phyloP scores from a whole-genome alignment of 2,329 filamentous ascomycete genomes.

The Scedosporium minutisporum region DNA sequence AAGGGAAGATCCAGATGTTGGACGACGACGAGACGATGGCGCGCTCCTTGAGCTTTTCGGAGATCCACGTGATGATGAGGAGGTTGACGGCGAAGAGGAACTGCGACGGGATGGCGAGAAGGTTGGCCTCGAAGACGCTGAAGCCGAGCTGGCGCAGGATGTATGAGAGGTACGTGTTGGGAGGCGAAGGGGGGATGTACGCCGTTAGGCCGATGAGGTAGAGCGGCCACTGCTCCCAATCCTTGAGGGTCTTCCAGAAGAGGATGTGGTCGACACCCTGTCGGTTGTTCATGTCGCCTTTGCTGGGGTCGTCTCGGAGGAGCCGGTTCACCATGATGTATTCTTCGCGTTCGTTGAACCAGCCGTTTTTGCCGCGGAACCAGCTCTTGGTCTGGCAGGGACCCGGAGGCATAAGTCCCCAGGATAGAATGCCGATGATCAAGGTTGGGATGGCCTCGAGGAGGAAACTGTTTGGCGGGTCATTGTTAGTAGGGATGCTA shows the following conservation, averaged over 20 bases:
- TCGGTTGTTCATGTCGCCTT: constrained; percentile 53
- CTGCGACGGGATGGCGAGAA: constrained; percentile 34
- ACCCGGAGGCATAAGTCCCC: constrained; percentile 34
- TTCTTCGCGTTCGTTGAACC: constrained; percentile 53
- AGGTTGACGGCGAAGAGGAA: constrained; percentile 36
- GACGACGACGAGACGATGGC: constrained; percentile 33
- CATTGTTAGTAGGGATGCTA: neutral
- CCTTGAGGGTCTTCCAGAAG: constrained; percentile 42
- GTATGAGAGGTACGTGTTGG: constrained; percentile 34
- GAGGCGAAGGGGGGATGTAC: constrained; percentile 32
- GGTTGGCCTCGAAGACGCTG: constrained; percentile 34
- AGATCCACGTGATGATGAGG: constrained; percentile 34
- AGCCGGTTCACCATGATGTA: constrained; percentile 53
- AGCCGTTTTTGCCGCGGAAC: constrained; percentile 49
- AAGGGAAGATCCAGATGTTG: constrained; percentile 41
- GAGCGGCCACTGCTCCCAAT: constrained; percentile 53
- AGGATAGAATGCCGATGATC: constrained; percentile 32
- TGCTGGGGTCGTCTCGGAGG: constrained; percentile 50
- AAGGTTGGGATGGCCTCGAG: constrained; percentile 21
- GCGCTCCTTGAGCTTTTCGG: constrained; percentile 32
- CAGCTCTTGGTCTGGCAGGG: constrained; percentile 42
- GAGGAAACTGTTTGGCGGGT: constrained; percentile 7
- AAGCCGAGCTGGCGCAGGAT: constrained; percentile 33
- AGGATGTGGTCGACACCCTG: constrained; percentile 29
- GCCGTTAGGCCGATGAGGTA: constrained; percentile 42